These are phyloP conservation scores for Phytophthora pistaciae DNA, from an alignment of 352 stramenopile genomes.

Conservation along the genomic window DNA sequence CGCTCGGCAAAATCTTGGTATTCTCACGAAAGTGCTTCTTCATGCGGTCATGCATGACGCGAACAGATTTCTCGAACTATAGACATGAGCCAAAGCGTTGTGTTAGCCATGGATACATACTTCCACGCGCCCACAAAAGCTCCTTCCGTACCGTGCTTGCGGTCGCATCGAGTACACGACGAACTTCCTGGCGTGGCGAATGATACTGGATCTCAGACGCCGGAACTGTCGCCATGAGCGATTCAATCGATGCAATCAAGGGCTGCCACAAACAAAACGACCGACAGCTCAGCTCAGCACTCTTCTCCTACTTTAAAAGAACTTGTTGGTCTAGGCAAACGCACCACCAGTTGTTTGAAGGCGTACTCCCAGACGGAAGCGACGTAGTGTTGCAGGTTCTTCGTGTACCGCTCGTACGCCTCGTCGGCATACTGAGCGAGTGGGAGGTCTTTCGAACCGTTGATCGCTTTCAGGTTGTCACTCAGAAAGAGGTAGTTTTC, in stretches of 20 bases:
- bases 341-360: conserved; percentile 67
- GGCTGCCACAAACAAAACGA: conserved; percentile 33
- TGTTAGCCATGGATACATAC: no score
- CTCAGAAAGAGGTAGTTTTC: conserved; percentile 81
- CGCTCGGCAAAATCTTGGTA: conserved; percentile 55
- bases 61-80: conserved; percentile 81
- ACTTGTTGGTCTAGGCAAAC: neutral
- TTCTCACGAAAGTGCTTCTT: conserved; percentile 77
- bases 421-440: conserved; percentile 62
- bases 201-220: conserved; percentile 77
- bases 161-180: conserved; percentile 55
- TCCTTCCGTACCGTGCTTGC: conserved; percentile 44
- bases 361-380: conserved; percentile 77
- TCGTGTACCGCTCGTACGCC: conserved; percentile 47
- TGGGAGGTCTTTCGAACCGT: conserved; percentile 51
- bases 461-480: conserved; percentile 60
- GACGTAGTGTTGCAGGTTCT: conserved; percentile 61
- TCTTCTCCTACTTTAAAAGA: conserved; percentile 3
- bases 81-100: no score
- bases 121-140: no score
- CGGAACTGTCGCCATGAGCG: conserved; percentile 62
- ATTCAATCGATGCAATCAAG: conserved; percentile 63
- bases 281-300: neutral
- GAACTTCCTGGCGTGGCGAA: conserved; percentile 63
- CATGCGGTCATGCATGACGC: conserved; percentile 74